These are phyloP conservation scores for Phytopythium oedochilum DNA, from an alignment of 352 stramenopile species.

Conservation along the genomic window DNA sequence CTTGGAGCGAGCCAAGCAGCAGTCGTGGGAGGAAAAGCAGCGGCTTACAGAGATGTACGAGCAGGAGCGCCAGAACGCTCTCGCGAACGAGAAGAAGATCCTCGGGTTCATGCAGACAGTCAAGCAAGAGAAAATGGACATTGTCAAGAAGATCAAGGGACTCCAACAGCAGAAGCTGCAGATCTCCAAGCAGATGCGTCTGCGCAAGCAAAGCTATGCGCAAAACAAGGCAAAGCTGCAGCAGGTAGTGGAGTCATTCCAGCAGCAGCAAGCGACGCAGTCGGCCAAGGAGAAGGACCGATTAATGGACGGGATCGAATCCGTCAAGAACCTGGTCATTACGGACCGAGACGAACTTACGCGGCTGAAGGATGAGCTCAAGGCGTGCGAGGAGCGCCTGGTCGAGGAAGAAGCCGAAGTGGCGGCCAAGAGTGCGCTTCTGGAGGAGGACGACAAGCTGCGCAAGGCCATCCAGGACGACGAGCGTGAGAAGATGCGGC, in stretches of 20 bases:
- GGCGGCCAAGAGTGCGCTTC: slow-evolving; percentile 59
- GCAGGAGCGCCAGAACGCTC: slow-evolving; percentile 81
- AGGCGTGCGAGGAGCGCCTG: slow-evolving; percentile 52
- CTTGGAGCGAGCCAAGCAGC: slow-evolving; percentile 82
- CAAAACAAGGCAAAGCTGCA: slow-evolving; percentile 71
- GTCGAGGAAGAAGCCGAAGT: slow-evolving; percentile 75
- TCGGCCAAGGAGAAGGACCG: slow-evolving; percentile 39
- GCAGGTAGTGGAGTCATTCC: slow-evolving; percentile 71
- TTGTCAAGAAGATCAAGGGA: slow-evolving; percentile 86
- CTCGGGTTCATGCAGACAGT: slow-evolving; percentile 87
- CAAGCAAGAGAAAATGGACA: slow-evolving; percentile 89
- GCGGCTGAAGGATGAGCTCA: slow-evolving; percentile 56
- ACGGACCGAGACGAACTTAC: slow-evolving; percentile 52
- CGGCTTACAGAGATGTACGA: slow-evolving; percentile 79
- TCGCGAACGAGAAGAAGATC: slow-evolving; percentile 82
- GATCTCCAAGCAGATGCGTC: slow-evolving; percentile 67
- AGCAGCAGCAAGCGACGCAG: slow-evolving; percentile 38
- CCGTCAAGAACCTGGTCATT: slow-evolving; percentile 50
- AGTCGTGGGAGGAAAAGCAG: slow-evolving; percentile 90
- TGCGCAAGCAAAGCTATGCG: slow-evolving; percentile 70
- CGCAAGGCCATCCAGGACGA: slow-evolving; percentile 73
- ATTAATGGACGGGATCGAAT: slow-evolving; percentile 62
- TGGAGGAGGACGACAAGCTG: slow-evolving; percentile 77
- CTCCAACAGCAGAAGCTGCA: slow-evolving; percentile 80
- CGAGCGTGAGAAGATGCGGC: slow-evolving; percentile 80